Percentiles rank a stretch among this genome's conserved stretches.
Conservation (phyloP, 2,329 filamentous ascomycete genomes). For the Zasmidium angulare region DNA sequence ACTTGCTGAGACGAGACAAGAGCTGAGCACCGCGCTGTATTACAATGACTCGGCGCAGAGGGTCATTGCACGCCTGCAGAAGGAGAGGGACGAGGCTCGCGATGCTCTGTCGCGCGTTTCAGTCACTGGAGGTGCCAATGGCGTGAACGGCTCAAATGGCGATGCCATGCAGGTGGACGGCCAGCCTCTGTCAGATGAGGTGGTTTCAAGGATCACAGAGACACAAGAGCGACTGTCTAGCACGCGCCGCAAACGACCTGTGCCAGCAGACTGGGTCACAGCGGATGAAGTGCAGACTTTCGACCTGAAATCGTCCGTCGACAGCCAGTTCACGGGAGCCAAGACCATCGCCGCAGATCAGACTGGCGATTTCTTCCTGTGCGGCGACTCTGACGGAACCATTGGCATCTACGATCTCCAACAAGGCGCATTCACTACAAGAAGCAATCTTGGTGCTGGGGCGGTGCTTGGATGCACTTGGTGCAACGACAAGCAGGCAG, state of each 20-base stretch:
- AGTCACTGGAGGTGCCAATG: slow-evolving; percentile 54
- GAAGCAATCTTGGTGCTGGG: slow-evolving; percentile 62
- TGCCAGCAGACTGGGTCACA: slow-evolving; percentile 83
- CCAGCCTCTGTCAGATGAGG: slow-evolving; percentile 69
- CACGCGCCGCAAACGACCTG: slow-evolving; percentile 81
- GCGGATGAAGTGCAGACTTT: slow-evolving; percentile 67
- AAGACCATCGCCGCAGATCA: slow-evolving; percentile 59
- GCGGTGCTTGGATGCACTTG: slow-evolving; percentile 68
- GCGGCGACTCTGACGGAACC: slow-evolving; percentile 73
- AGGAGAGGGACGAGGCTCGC: slow-evolving; percentile 87
- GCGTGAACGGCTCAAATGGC: slow-evolving; percentile 52
- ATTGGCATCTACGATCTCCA: slow-evolving; percentile 77
- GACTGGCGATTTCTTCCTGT: slow-evolving; percentile 65
- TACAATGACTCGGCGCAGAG: slow-evolving; percentile 96
- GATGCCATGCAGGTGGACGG: slow-evolving; percentile 94
- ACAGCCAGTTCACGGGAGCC: slow-evolving; percentile 60
- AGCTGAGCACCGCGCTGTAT: slow-evolving; percentile 90
- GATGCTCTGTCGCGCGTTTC: slow-evolving; percentile 84
- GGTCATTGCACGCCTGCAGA: slow-evolving; percentile 87
- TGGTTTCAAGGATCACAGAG: slow-evolving; percentile 73
- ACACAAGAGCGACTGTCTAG: slow-evolving; percentile 82
- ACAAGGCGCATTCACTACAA: slow-evolving; percentile 71
- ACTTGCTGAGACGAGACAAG: slow-evolving; percentile 83
- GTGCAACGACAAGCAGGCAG: slow-evolving; percentile 66
- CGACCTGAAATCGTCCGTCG: slow-evolving; percentile 53